Conservation (phyloP, 805 yeast genomes). For the Limtongia smithiae region DNA sequence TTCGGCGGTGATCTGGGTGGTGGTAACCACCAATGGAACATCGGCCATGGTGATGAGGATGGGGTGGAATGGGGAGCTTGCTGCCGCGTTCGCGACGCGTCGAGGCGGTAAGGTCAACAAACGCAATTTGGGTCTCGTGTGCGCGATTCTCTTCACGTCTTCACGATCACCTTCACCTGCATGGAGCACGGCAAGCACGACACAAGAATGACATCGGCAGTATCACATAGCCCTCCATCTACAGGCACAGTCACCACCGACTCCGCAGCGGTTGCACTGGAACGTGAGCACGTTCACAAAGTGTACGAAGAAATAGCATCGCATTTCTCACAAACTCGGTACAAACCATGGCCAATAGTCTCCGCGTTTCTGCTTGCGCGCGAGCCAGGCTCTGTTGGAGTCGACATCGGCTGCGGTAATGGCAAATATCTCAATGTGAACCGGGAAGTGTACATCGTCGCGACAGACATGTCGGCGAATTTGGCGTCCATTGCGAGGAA, state of each 20-base stretch:
- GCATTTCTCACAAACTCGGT: constrained; percentile 90
- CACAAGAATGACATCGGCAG: not conserved
- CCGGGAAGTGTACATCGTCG: constrained; percentile 62
- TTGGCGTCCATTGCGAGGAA: constrained; percentile 16
- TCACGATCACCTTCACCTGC: no score
- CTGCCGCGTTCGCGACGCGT: no score
- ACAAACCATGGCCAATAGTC: constrained; percentile 97
- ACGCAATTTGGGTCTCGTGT: no score
- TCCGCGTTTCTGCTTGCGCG: constrained; percentile 57
- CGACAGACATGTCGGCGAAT: constrained; percentile 45
- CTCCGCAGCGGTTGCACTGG: constrained; percentile 39
- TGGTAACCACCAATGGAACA: constrained; percentile 56
- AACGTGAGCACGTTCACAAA: constrained; percentile 77
- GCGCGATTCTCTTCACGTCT: no score
- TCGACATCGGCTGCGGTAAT: constrained; percentile 96
- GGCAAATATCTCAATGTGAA: constrained; percentile 85
- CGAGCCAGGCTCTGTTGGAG: constrained; percentile 60
- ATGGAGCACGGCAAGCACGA: not conserved
- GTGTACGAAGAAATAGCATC: constrained; percentile 90
- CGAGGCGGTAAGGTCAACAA: no score
- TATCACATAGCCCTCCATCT: not conserved
- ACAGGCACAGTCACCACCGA: not conserved
- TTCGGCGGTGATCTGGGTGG: constrained; percentile 66
- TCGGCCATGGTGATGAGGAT: no score
- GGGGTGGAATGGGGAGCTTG: no score